Evolutionary conservation across 108 stramenopile species (phyloP).

Genomic region (Stephanodiscus minutulus): DNA sequence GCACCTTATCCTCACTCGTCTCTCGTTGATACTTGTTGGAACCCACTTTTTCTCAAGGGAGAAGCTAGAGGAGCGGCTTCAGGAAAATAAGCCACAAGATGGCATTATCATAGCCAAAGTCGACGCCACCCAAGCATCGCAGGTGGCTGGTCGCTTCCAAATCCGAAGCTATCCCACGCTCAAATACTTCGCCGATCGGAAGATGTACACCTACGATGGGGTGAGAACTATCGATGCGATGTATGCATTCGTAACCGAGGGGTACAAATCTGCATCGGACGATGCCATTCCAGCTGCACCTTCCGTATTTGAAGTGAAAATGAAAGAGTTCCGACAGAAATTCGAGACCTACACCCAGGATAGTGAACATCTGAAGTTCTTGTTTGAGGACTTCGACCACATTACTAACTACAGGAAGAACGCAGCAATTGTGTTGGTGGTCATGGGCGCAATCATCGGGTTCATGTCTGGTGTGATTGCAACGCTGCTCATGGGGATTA

Average conservation of each 20-base stretch:
- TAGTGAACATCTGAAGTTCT: constrained; percentile 37
- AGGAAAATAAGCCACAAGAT: constrained; percentile 27
- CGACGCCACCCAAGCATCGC: constrained; percentile 45
- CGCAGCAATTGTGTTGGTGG: constrained; percentile 51
- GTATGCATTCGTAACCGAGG: constrained; percentile 47
- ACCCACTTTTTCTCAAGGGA: constrained; percentile 22
- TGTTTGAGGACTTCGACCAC: constrained; percentile 61
- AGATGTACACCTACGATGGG: constrained; percentile 57
- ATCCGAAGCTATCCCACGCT: constrained; percentile 50
- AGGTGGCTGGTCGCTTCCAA: constrained; percentile 55
- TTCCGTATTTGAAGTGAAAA: constrained; percentile 31
- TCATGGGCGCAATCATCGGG: constrained; percentile 50
- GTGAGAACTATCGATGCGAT: constrained; percentile 36
- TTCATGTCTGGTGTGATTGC: constrained; percentile 25
- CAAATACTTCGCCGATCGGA: constrained; percentile 61
- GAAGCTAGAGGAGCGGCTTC: constrained; percentile 35
- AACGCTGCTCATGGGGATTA: constrained; percentile 12
- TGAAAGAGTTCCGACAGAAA: constrained; percentile 43
- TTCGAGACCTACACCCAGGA: constrained; percentile 30
- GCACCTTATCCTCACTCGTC: neutral
- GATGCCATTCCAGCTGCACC: constrained; percentile 34
- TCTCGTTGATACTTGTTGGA: neutral
- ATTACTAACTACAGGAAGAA: constrained; percentile 56
- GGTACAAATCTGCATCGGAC: constrained; percentile 41
- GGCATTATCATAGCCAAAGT: constrained; percentile 62